These are phyloP conservation scores for Kwoniella shivajii DNA, from an alignment of 1,284 basidiomycete species.

Conservation along the genomic window DNA sequence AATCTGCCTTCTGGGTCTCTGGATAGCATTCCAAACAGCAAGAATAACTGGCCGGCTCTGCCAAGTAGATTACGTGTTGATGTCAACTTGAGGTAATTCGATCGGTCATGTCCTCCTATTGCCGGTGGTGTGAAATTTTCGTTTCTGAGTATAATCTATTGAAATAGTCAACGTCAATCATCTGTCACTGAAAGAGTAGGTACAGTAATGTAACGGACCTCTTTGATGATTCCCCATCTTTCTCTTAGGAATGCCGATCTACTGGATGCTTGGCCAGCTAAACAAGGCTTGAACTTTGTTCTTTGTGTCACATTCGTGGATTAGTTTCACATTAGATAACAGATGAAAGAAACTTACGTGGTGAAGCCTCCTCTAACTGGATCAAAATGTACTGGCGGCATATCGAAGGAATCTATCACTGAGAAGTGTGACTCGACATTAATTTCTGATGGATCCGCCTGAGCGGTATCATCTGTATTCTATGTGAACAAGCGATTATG, in stretches of 20 bases:
- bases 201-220: conserved; percentile 60
- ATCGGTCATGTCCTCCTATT: conserved; percentile 78
- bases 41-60: conserved; percentile 82
- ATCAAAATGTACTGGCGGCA: conserved; percentile 91
- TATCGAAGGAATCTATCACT: conserved; percentile 87
- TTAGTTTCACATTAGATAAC: neutral
- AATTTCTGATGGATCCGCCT: conserved; percentile 62
- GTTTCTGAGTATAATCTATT: conserved; percentile 73
- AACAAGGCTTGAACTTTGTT: conserved; percentile 59
- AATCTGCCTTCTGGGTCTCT: conserved; percentile 87
- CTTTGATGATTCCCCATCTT: conserved; percentile 81
- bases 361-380: conserved; percentile 61
- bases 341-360: conserved; percentile 15
- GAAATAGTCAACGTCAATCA: neutral
- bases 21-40: conserved; percentile 90
- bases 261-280: conserved; percentile 77
- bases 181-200: neutral
- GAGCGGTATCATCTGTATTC: conserved; percentile 58
- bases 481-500: conserved; percentile 12
- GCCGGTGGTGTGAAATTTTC: conserved; percentile 96
- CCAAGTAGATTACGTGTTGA: conserved; percentile 96
- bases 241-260: conserved; percentile 75
- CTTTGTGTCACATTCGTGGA: conserved; percentile 39
- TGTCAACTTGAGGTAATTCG: conserved; percentile 82
- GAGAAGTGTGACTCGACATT: conserved; percentile 84